phyloP scores from a whole-genome alignment of 2,329 filamentous ascomycete genomes.

The Cytospora mali region DNA sequence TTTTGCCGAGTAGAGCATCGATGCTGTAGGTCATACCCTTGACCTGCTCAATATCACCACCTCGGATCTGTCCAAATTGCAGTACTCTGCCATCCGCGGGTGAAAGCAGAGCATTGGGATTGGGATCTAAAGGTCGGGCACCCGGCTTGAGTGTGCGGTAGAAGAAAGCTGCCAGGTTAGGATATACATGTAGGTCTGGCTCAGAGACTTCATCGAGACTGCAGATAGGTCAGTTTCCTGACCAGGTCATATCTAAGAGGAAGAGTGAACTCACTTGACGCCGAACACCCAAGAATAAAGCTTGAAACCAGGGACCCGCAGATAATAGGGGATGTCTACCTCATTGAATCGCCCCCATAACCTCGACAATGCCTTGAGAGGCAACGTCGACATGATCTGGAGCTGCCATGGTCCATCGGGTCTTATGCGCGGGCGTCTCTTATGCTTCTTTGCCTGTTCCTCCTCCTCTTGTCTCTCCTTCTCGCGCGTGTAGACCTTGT shows the following conservation, averaged over 20 bases:
- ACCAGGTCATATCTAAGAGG: slow-evolving; percentile 7
- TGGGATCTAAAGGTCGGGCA: slow-evolving; percentile 78
- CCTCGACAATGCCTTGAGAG: slow-evolving; percentile 85
- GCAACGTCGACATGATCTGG: slow-evolving; percentile 89
- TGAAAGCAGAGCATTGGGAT: slow-evolving; percentile 78
- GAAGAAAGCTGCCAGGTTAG: slow-evolving; percentile 95
- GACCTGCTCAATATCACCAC: slow-evolving; percentile 95
- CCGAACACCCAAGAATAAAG: slow-evolving; percentile 90
- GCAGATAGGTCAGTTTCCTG: slow-evolving; percentile 33
- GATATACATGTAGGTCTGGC: slow-evolving; percentile 83
- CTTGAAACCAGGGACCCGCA: slow-evolving; percentile 87
- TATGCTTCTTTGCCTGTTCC: slow-evolving; percentile 47
- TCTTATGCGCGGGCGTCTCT: slow-evolving; percentile 64
- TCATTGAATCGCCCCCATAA: slow-evolving; percentile 93
- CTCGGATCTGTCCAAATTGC: slow-evolving; percentile 88
- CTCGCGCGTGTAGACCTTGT: slow-evolving; percentile 66
- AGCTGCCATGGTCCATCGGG: slow-evolving; percentile 92
- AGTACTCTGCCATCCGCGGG: slow-evolving; percentile 90
- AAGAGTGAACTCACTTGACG: slow-evolving; percentile 60
- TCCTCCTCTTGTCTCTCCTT: slow-evolving; percentile 55
- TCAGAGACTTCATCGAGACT: slow-evolving; percentile 85
- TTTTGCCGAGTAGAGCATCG: slow-evolving; percentile 82
- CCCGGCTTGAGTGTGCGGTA: slow-evolving; percentile 93
- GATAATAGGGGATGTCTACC: slow-evolving; percentile 81
- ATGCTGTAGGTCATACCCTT: slow-evolving; percentile 98